Base-by-base conservation (phyloP, 192 early-diverging fungal genomes). In the Rhizoclosmatium globosum region DNA sequence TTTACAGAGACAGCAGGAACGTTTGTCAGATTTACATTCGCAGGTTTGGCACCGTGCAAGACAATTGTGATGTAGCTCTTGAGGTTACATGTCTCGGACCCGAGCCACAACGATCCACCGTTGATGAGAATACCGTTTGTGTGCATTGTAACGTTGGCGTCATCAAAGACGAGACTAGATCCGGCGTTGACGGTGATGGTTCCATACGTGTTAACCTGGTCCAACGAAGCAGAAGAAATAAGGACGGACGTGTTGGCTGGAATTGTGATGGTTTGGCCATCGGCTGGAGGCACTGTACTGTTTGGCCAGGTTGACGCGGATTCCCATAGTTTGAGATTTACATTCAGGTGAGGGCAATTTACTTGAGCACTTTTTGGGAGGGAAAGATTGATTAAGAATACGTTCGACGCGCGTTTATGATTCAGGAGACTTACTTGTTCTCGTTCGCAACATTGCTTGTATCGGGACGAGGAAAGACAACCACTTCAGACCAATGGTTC, bases 401-500 rank as follows among this genome's bases (percentile, higher is more conserved):
- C n/a, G n/a, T n/a, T n/a, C n/a, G n/a, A n/a, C n/a, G n/a, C n/a
- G n/a, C n/a, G n/a, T n/a, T n/a, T n/a, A n/a, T n/a, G n/a, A n/a
- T n/a, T 39, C 2, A 46, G 41, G 17, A 39, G n/a, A n/a, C n/a
- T n/a, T n/a, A 69, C 67, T 4, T 47, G 65, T 81, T 78, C 39
- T 53, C 75, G 43, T 56, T 17, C 23, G 23, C 38, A 9, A 81
- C 47, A 9, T 62, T 67, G 6, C 80, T 46, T 3, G 62, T 47
- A 38, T 79, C 38, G 13, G 79, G 79, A 38, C 79, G 45, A 13
- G 79, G 50, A 47, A 81, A 56, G 31, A 53, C 58, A 41, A 81
- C 79, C 1, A 21, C 80, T 58, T 81, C 77, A 3, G 75, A 79
- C 79, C 79, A 81, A 41, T 81, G 79, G 39, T 64, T 77, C 42